phyloP scores from a whole-genome alignment of 139 green algal genomes.

The Chlorella vulgaris region DNA sequence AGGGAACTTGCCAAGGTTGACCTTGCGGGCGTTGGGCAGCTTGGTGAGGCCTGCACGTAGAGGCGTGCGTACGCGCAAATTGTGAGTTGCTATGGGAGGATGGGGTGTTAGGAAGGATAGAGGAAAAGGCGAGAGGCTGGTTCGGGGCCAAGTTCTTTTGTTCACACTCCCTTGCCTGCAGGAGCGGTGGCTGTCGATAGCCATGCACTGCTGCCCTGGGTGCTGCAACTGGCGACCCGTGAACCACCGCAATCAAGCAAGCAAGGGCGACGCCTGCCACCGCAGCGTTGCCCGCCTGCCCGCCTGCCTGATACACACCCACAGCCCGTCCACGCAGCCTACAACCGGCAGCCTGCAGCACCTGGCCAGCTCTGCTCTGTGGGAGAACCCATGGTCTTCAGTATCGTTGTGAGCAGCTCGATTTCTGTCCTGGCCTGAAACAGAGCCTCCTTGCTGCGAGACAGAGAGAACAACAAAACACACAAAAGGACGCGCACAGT shows the following conservation, averaged over 20 bases:
- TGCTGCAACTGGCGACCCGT: no score
- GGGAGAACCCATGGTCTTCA: constrained; percentile 77
- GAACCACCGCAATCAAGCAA: no score
- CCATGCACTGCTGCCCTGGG: no score
- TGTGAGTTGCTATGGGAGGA: neutral
- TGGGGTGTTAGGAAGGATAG: neutral
- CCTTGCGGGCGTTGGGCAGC: constrained; percentile 53
- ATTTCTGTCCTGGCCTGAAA: constrained; percentile 79
- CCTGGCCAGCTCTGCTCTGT: constrained; percentile 81
- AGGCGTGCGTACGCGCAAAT: neutral
- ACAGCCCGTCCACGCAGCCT: no score
- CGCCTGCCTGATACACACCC: no score
- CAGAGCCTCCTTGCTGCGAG: constrained; percentile 56
- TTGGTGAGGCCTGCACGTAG: constrained; percentile 43
- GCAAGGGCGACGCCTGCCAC: no score
- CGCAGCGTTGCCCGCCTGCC: no score
- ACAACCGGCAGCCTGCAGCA: neutral
- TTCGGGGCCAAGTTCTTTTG: no score
- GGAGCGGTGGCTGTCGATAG: no score
- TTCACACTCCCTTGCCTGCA: no score
- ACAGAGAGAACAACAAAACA: neutral
- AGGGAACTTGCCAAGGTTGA: constrained; percentile 44
- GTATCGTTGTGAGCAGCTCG: constrained; percentile 80
- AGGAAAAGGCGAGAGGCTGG: no score
- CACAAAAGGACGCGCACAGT: neutral